phyloP scores from a whole-genome alignment of 2,329 filamentous ascomycete species.

The Trichoderma semiorbis region DNA sequence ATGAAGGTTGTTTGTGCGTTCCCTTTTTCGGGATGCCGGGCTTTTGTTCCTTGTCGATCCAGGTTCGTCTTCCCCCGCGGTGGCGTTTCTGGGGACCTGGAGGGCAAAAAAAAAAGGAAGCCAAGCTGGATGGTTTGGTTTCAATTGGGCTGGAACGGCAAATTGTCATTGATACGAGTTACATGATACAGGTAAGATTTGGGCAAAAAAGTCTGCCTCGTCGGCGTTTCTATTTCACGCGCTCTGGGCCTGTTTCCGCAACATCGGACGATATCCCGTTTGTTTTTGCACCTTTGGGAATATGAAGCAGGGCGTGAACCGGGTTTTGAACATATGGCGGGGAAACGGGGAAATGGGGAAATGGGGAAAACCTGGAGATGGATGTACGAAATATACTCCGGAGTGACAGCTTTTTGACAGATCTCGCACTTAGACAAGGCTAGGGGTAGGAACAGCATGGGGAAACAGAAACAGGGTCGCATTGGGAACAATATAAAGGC shows the following conservation, averaged over 20 bases:
- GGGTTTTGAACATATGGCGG: constrained; percentile 9
- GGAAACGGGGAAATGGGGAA: constrained; percentile 17
- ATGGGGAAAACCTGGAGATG: constrained; percentile 13
- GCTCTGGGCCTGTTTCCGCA: neutral
- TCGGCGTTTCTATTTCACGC: constrained; percentile 13
- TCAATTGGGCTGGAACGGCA: constrained; percentile 2
- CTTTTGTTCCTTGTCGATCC: neutral
- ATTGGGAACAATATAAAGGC: neutral
- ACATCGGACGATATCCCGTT: neutral
- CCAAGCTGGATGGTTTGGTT: neutral
- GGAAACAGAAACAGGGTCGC: neutral
- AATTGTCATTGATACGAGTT: constrained; percentile 5
- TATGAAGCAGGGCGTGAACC: neutral
- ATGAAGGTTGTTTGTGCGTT: neutral
- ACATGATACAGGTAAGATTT: neutral
- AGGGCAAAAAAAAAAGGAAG: neutral
- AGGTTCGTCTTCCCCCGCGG: neutral
- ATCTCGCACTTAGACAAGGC: neutral
- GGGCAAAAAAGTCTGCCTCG: neutral
- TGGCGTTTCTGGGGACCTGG: neutral
- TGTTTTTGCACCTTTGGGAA: neutral
- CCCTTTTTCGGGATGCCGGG: neutral
- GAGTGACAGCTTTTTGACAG: constrained; percentile 11
- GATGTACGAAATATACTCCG: constrained; percentile 6
- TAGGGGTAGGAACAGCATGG: neutral